Conservation (phyloP, 1,139 yeast genomes). For the Pichia sp. region DNA sequence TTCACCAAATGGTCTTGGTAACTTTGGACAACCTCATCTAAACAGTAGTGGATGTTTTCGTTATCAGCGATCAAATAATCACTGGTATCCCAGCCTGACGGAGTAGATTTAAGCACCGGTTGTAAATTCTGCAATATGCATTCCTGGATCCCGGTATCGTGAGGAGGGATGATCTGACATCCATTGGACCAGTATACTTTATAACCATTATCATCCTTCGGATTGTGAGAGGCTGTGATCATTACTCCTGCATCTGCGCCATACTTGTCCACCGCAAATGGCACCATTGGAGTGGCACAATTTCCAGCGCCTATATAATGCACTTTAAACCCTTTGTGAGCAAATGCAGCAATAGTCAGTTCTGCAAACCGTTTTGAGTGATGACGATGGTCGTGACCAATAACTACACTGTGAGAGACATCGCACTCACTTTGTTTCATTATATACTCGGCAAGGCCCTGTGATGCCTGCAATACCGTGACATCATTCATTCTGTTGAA, state of each 20-base stretch:
- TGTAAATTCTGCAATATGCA: slow-evolving; percentile 51
- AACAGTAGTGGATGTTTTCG: slow-evolving; percentile 19
- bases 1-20: slow-evolving; percentile 33
- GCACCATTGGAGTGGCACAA: slow-evolving; percentile 90
- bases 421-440: slow-evolving; percentile 26
- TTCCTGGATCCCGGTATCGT: slow-evolving; percentile 65
- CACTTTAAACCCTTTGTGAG: slow-evolving; percentile 62
- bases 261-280: slow-evolving; percentile 65
- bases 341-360: slow-evolving; percentile 68
- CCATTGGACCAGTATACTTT: slow-evolving; percentile 93
- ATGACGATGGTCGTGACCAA: slow-evolving; percentile 90
- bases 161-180: slow-evolving; percentile 93
- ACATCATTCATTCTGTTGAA: slow-evolving; percentile 84
- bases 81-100: slow-evolving; percentile 40
- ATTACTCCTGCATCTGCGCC: slow-evolving; percentile 78
- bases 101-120: slow-evolving; percentile 42
- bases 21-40: slow-evolving; percentile 23
- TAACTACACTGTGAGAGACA: slow-evolving; percentile 41
- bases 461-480: slow-evolving; percentile 87
- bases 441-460: slow-evolving; percentile 73
- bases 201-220: slow-evolving; percentile 89
- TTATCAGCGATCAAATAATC: slow-evolving; percentile 26
- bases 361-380: slow-evolving; percentile 76
- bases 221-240: slow-evolving; percentile 97
- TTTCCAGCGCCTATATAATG: slow-evolving; percentile 48